Evolutionary conservation across 2,329 filamentous ascomycete species (phyloP).

Genomic region (Balansia obtecta): DNA sequence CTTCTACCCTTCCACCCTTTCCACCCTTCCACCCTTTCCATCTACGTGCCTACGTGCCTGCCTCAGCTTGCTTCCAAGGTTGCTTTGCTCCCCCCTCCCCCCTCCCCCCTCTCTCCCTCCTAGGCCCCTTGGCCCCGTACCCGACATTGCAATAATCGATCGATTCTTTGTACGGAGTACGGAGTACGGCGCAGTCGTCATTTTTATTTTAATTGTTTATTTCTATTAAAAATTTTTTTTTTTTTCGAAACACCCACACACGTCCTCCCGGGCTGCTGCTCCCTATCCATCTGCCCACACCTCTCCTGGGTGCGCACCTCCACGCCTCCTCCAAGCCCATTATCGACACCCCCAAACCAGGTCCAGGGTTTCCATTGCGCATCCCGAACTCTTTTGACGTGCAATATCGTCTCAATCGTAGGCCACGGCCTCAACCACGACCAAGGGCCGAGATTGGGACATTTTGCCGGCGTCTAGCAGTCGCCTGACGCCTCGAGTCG

Average conservation of each 20-base stretch:
- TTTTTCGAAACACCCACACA: conserved; percentile 6
- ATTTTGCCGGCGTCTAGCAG: conserved; percentile 2
- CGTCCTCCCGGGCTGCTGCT: conserved; percentile 10
- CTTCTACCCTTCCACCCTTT: background rate
- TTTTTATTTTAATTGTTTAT: background rate
- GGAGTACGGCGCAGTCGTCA: background rate
- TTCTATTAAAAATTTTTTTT: too few relatives aligned
- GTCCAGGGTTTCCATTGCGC: conserved; percentile 16
- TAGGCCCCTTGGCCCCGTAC: background rate
- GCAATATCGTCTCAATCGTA: conserved; percentile 2
- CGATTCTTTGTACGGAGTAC: background rate
- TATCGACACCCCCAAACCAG: conserved; percentile 28
- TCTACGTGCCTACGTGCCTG: background rate
- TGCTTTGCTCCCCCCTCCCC: background rate
- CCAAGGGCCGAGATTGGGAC: conserved; percentile 2
- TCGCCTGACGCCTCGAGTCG: conserved; percentile 1
- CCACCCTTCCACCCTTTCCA: background rate
- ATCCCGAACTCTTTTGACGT: conserved; percentile 9
- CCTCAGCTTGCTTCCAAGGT: background rate
- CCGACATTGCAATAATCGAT: conserved; percentile 2
- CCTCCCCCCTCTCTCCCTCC: background rate
- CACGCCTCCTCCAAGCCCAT: conserved; percentile 28
- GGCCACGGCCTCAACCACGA: conserved; percentile 5
- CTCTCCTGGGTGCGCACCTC: conserved; percentile 21
- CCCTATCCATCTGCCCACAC: conserved; percentile 21